Percentiles rank a stretch among this genome's conserved stretches.
Conservation (phyloP, 441 rosid genomes). For the Eruca vesicaria region DNA sequence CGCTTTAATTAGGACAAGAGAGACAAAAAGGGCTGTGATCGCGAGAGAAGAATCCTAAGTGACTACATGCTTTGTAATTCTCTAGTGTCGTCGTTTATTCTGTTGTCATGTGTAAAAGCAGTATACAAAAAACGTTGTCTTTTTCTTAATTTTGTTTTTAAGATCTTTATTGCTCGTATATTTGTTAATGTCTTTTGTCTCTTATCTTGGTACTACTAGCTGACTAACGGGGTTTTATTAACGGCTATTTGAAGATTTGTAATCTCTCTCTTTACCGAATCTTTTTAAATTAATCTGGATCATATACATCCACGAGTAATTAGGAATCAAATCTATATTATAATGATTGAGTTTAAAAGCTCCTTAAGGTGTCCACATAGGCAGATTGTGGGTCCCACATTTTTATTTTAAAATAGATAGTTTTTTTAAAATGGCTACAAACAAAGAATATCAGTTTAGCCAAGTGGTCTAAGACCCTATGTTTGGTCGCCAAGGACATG, state of each 20-base stretch:
- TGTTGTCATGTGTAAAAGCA: conserved; percentile 9
- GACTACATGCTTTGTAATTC: conserved; percentile 12
- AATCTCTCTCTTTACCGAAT: background rate
- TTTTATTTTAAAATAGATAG: no score
- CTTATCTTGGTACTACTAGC: background rate
- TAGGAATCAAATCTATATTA: background rate
- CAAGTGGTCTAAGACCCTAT: no score
- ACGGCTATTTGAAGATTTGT: background rate
- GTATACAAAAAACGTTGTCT: conserved; percentile 21
- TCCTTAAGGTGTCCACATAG: no score
- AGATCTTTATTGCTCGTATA: conserved; percentile 10
- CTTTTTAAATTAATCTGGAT: background rate
- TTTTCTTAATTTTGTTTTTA: conserved; percentile 13
- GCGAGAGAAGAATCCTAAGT: conserved; percentile 35
- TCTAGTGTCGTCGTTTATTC: conserved; percentile 13
- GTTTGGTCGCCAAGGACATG: no score
- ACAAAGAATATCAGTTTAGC: no score
- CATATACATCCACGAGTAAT: background rate
- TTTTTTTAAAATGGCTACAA: no score
- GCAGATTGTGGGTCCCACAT: no score
- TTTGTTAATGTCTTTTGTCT: conserved; percentile 4
- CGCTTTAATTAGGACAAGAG: conserved; percentile 11
- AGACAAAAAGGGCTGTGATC: conserved; percentile 1
- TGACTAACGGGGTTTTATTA: background rate
- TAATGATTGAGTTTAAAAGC: no score